Evolutionary conservation across 2,329 filamentous ascomycete genomes (phyloP), one percentile per base, ranked within the genome.

Genomic region (Exophiala xenobiotica): DNA sequence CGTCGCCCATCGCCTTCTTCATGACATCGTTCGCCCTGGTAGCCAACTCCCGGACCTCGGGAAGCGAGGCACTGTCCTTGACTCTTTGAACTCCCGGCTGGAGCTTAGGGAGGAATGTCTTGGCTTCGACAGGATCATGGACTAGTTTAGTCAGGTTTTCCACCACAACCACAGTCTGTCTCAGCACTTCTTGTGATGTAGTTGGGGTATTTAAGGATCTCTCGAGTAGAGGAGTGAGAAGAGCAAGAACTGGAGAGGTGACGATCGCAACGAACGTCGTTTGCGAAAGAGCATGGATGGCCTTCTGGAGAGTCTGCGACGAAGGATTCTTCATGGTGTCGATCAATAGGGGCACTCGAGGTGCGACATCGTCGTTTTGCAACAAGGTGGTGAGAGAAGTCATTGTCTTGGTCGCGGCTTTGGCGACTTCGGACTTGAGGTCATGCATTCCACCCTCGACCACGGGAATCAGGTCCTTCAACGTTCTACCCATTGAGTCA

Each of bases 71-170:
- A 58, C 90, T 83, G 62, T 95, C 85, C 61, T 85, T 83, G 51
- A 99, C 92, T 49, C 79, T 81, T 77, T 96, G 90, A 40, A 99
- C 88, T 81, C 93, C 93, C 37, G 93, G 93, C 66, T 88, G 87
- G 46, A 99, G 78, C 73, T 96, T 96, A 45, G 93, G 93, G 67
- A 99, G 74, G 79, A 99, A 99, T 49, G 89, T 89, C 60, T 93
- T 82, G 26, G 93, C 93, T 76, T 99, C 93, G 54, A 96, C 83
- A 11, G 93, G 93, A 68, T 89, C 91, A 71, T 99, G 93, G 22
- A 99, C 93, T 24, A 99, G 83, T 77, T 96, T 97, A 55, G 93
- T 99, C 75, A 99, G 77, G 74, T 99, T 99, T 75, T 99, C 93
- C 16, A 93, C 88, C 45, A 99, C 95, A 48, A 99, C 90, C 23